Evolutionary conservation across 2,329 filamentous ascomycete genomes (phyloP), one percentile per base, ranked within the genome.

Genomic region (Colletotrichum zoysiae): DNA sequence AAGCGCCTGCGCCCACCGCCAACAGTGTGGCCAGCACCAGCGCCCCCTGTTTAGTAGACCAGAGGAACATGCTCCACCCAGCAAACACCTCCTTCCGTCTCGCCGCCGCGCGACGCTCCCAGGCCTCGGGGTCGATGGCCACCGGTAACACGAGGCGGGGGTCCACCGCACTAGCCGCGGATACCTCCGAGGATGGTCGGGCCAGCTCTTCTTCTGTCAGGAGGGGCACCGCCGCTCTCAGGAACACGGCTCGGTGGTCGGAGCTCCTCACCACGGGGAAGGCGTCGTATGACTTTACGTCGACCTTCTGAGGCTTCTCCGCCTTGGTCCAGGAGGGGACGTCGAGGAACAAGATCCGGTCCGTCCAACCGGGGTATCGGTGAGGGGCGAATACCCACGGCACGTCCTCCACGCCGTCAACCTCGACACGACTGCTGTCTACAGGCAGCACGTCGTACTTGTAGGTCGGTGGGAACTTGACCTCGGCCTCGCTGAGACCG

Each of bases 361-460:
- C 96, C 77, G 95, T 97, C 96, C 95, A 98, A 77, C 92, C 91
- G 1, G 96, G 95, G 87, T 93, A 97, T 57, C 96, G 91, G 79
- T 97, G 93, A 69, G 86, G 85, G 9, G 95, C 93, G 88, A 95
- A 98, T 42, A 85, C 82, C 91, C 92, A 95, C 14, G 84, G 82
- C 5, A 87, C 81, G 26, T 78, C 78, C 2, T 74, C 75, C 0
- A 76, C 76, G 7, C 74, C 77, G n/a, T 76, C 69, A 9, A 73
- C 67, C 14, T 42, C 33, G 33, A 62, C 55, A 35, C 61, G 60
- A 20, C 77, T 78, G 18, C 79, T 78, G 14, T 75, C 73, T 23
- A 76, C 78, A 1, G 81, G 82, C 69, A 86, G 76, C 1, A 87
- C 80, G 44, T 87, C 86, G 80, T 96, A 97, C 81, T 99, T 99